These are phyloP conservation scores for Paecilomyces dactylethromorphus DNA, from an alignment of 2,329 filamentous ascomycete species.

Conservation along the genomic window DNA sequence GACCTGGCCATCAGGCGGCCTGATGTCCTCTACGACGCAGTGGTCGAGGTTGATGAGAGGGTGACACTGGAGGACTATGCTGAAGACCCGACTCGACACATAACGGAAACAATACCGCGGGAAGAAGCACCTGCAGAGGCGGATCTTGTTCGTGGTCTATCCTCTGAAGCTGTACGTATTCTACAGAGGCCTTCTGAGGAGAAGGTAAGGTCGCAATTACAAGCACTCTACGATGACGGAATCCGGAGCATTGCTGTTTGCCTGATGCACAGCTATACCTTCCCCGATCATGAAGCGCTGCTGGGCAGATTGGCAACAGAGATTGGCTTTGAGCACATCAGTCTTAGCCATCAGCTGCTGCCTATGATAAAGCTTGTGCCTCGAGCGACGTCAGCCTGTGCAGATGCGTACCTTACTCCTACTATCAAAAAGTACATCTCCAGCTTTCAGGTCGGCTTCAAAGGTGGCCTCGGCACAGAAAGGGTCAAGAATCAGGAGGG, in stretches of 20 bases:
- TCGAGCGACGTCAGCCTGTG: conserved; percentile 68
- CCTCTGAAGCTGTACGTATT: conserved; percentile 68
- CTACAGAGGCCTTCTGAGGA: conserved; percentile 54
- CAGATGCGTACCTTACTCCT: conserved; percentile 73
- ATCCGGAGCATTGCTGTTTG: conserved; percentile 82
- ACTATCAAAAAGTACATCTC: conserved; percentile 71
- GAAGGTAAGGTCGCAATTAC: conserved; percentile 51
- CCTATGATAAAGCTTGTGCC: conserved; percentile 82
- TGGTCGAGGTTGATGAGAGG: conserved; percentile 85
- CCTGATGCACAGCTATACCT: conserved; percentile 89
- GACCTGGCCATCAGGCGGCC: conserved; percentile 82
- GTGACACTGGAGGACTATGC: conserved; percentile 90
- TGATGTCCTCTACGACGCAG: conserved; percentile 75
- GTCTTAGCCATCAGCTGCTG: conserved; percentile 73
- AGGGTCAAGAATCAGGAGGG: conserved; percentile 63
- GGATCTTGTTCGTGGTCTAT: conserved; percentile 63
- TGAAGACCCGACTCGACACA: conserved; percentile 66
- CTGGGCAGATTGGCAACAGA: conserved; percentile 70
- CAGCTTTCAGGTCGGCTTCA: conserved; percentile 74
- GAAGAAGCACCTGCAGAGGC: conserved; percentile 39
- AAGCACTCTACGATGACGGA: conserved; percentile 62
- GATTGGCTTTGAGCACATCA: conserved; percentile 78
- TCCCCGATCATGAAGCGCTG: conserved; percentile 74
- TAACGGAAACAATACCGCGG: conserved; percentile 39
- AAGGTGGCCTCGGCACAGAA: conserved; percentile 69